Evolutionary conservation across 192 early-diverging fungal species (phyloP), one percentile per base, ranked within the genome.

Genomic region (Podila minutissima): DNA sequence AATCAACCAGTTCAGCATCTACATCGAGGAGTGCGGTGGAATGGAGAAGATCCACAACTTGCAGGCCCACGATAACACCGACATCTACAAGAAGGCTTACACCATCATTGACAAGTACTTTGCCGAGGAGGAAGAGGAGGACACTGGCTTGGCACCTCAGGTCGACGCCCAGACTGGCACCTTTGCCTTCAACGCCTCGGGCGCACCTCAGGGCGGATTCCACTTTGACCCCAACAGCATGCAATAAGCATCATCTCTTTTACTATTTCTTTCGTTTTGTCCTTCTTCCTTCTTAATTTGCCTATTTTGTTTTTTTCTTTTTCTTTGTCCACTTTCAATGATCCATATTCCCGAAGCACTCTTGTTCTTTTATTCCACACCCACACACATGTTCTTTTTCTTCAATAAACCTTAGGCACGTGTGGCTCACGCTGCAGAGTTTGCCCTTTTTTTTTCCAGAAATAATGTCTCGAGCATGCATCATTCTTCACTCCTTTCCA

Each of bases 31-130:
- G 74, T 94, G 91, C 53, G 95, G 92, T 62, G 98, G 97, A 51
- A 94, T 98, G 86, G 96, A 98, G 64, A 95, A 95, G 88, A 95
- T 99, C 75, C 93, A 98, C 86, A 86, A 92, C 48, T 87, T 99
- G 50, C 98, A 98, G 87, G 87, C 91, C 68, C 98, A 99, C 89
- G 94, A 96, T 71, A 98, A 97, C 76, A 82, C 83, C n/a, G 97
- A 97, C 29, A 95, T 99, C 74, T 98, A 99, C 92, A 93, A 91
- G 86, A 98, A 99, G 88, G 93, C 96, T 0, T 98, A 97, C 84
- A 76, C 84, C 67, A 94, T 99, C 82, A 97, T 99, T 69, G 96
- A 97, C 86, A 95, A 92, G 85, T 99, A 97, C 90, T 99, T 97
- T 85, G 84, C 83, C 49, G 93, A 93, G 13, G 97, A 98, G 8